Conservation (phyloP, 331 rosid genomes). For the Erythrophleum ivorense region DNA sequence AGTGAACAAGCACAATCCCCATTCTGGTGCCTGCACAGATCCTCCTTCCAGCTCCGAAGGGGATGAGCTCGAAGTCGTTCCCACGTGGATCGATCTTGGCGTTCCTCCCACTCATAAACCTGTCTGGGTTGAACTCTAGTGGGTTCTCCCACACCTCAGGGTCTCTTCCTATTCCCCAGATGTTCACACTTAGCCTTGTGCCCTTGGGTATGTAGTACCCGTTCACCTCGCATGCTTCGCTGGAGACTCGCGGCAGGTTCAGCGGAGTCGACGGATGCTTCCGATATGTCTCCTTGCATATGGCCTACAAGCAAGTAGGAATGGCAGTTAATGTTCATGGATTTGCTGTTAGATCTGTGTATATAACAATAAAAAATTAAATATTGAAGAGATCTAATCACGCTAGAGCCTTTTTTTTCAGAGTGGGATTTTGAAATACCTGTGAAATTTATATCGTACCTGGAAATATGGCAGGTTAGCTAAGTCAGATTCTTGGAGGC, state of each 20-base stretch:
- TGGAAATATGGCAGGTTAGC: slow-evolving; percentile 1
- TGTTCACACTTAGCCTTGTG: slow-evolving; percentile 51
- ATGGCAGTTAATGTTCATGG: neutral
- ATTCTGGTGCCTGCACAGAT: slow-evolving; percentile 14
- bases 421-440: too few species aligned
- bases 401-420: too few species aligned
- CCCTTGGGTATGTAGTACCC: slow-evolving; percentile 49
- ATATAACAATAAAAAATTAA: too few species aligned
- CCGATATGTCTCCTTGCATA: slow-evolving; percentile 8
- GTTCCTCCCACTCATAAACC: slow-evolving; percentile 1
- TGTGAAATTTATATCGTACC: neutral
- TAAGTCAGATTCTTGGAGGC: slow-evolving; percentile 33
- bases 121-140: neutral
- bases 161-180: slow-evolving; percentile 58
- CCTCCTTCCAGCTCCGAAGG: slow-evolving; percentile 7
- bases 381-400: too few species aligned
- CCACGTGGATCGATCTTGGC: slow-evolving; percentile 10
- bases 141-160: slow-evolving; percentile 53
- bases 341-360: neutral
- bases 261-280: slow-evolving; percentile 5
- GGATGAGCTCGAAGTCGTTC: slow-evolving; percentile 20
- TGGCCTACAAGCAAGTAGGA: neutral
- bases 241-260: slow-evolving; percentile 1
- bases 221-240: slow-evolving; percentile 2
- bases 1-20: neutral